Base-by-base conservation (phyloP, 768 basidiomycete genomes). In the Boletales sp. region DNA sequence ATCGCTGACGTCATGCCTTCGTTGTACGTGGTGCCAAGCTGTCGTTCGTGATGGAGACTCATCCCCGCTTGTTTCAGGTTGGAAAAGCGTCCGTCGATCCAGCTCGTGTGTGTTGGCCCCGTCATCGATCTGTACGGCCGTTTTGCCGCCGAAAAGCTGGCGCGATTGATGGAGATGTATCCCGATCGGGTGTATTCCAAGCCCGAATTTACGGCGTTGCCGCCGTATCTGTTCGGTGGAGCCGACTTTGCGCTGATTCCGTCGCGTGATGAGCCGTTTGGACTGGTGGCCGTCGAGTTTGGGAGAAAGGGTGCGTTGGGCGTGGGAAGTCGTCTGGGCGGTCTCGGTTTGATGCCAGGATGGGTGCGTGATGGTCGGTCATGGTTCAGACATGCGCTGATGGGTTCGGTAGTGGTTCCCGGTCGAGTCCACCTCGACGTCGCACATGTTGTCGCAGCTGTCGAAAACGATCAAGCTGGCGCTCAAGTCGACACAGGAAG, bases 221-320 rank as follows among this genome's bases (percentile, higher is more conserved):
- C 94, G 1, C 92, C 94, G 0, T 96, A 90, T 68, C 71, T 96
- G 49, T 96, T 96, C 75, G 87, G 87, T 57, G 94, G 94, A 59
- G 94, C 94, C 36, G 94, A 96, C 67, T 96, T 96, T 56, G 94
- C 94, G 30, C 71, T 96, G 53, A 96, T 96, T 58, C 94, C 94
- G 12, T 95, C 94, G 46, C 87, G 94, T 68, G 94, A 96, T 63
- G 94, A 96, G 62, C 94, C 94, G 3, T 96, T 96, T 70, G 94
- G 94, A 72, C 73, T 96, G 40, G 93, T 95, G 30, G 93, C 94
- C 45, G 94, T 96, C 57, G 94, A 95, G 67, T 96, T 96, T 70
- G 94, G 94, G 67, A 77, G 94, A 57, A 96, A 95, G 69, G 94
- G 94, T 76, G 94, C 94, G 48, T 81, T 96, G 46, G 94, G 94